Evolutionary conservation across 495 filamentous ascomycete genomes (phyloP).

Genomic region (Penicillium subrubescens): DNA sequence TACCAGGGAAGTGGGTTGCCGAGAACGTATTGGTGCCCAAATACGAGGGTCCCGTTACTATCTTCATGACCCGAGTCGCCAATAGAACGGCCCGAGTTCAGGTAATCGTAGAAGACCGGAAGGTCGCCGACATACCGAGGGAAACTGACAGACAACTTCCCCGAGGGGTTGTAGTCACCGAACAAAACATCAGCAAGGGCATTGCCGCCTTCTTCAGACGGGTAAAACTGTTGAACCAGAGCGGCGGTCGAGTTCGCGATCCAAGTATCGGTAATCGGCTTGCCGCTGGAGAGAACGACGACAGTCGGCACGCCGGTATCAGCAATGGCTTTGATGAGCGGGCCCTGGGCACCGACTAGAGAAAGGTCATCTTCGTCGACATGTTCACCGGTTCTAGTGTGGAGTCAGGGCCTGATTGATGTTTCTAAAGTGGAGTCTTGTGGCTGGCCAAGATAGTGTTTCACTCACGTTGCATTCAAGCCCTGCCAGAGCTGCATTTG

Average conservation of each 20-base stretch:
- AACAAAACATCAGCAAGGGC: conserved; percentile 69
- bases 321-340: conserved; percentile 63
- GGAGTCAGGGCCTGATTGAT: background rate
- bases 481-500: conserved; percentile 67
- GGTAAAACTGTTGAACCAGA: conserved; percentile 72
- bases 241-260: conserved; percentile 60
- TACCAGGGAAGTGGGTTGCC: conserved; percentile 59
- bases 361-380: conserved; percentile 62
- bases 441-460: background rate
- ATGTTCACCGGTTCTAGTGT: conserved; percentile 65
- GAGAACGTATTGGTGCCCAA: conserved; percentile 68
- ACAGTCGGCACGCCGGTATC: conserved; percentile 67
- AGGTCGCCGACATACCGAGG: conserved; percentile 65
- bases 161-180: conserved; percentile 65
- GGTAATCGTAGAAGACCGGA: conserved; percentile 71
- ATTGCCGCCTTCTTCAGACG: conserved; percentile 62
- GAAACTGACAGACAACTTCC: conserved; percentile 69
- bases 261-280: conserved; percentile 70
- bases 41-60: conserved; percentile 60
- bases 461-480: conserved; percentile 60
- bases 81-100: conserved; percentile 61
- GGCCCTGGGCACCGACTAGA: conserved; percentile 70
- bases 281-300: conserved; percentile 69
- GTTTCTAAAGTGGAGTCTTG: background rate
- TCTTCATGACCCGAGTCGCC: conserved; percentile 50